Evolutionary conservation across 2,329 filamentous ascomycete species (phyloP).

Genomic region (Parascedosporium putredinis): DNA sequence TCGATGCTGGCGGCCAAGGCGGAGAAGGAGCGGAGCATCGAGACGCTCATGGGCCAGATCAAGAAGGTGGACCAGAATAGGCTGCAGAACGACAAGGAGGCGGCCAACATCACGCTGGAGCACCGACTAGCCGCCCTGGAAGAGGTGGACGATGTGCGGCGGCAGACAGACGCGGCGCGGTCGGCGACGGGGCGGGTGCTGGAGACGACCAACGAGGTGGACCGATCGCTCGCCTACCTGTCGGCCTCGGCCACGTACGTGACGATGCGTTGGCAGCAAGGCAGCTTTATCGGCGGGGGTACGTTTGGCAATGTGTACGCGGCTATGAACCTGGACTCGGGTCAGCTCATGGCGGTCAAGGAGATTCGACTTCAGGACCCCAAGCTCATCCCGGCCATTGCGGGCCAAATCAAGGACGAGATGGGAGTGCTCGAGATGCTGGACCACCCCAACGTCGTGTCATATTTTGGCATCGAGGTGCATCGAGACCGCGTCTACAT

Average conservation of each 20-base stretch:
- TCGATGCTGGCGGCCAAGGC: slow-evolving; percentile 89
- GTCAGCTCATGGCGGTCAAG: slow-evolving; percentile 96
- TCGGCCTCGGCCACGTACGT: slow-evolving; percentile 93
- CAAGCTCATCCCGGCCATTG: slow-evolving; percentile 88
- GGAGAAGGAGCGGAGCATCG: slow-evolving; percentile 71
- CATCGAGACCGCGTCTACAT: slow-evolving; percentile 99
- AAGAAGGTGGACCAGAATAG: slow-evolving; percentile 68
- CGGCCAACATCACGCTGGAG: slow-evolving; percentile 60
- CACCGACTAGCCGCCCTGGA: slow-evolving; percentile 64
- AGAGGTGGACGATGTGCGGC: slow-evolving; percentile 67
- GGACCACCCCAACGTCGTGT: slow-evolving; percentile 95
- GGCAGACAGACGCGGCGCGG: slow-evolving; percentile 71
- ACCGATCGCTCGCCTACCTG: slow-evolving; percentile 85
- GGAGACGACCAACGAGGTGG: slow-evolving; percentile 90
- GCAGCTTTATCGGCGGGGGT: slow-evolving; percentile 93
- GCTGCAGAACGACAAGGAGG: slow-evolving; percentile 73
- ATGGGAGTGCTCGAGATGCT: slow-evolving; percentile 94
- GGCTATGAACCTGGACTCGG: slow-evolving; percentile 92
- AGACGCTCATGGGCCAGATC: slow-evolving; percentile 67
- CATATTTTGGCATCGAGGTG: slow-evolving; percentile 95
- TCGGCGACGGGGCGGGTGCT: slow-evolving; percentile 83
- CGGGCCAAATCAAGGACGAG: slow-evolving; percentile 88
- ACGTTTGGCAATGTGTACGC: slow-evolving; percentile 97
- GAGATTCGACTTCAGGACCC: slow-evolving; percentile 96
- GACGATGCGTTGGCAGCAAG: slow-evolving; percentile 94